Percentiles rank a stretch among this genome's conserved stretches.
These are phyloP conservation scores for Sporisorium exsertum DNA, from an alignment of 1,284 basidiomycete species.

Conservation along the genomic window DNA sequence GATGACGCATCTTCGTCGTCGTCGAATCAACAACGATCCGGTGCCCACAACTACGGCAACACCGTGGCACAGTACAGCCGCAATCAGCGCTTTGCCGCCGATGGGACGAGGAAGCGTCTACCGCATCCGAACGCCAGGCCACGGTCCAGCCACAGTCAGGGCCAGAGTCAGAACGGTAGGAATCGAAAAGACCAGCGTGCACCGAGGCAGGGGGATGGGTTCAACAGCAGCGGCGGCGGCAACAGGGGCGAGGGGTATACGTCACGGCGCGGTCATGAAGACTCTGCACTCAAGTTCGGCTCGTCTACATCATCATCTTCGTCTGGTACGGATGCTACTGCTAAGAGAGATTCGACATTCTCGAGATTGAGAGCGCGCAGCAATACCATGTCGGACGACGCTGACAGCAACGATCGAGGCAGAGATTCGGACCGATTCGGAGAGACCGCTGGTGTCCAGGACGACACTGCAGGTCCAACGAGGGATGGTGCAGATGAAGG, in stretches of 20 bases:
- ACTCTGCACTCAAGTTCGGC: constrained; percentile 35
- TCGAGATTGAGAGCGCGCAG: constrained; percentile 26
- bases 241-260: constrained; percentile 2
- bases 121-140: constrained; percentile 37
- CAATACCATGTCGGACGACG: constrained; percentile 1
- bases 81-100: constrained; percentile 37
- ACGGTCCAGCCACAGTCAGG: constrained; percentile 7
- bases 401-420: neutral
- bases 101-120: constrained; percentile 38
- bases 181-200: constrained; percentile 8
- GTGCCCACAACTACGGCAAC: constrained; percentile 14
- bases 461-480: neutral
- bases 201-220: constrained; percentile 14
- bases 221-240: neutral
- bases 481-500: constrained; percentile 17
- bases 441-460: constrained; percentile 2
- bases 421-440: constrained; percentile 11
- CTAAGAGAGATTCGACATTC: constrained; percentile 21
- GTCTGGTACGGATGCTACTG: constrained; percentile 1
- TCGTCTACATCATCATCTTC: constrained; percentile 4
- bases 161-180: constrained; percentile 1
- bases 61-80: constrained; percentile 34
- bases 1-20: constrained; percentile 7
- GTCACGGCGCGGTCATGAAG: constrained; percentile 10
- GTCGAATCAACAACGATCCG: constrained; percentile 10